A percentile compares a stretch with the other conserved stretches of the same genome.
Evolutionary conservation across 1,139 yeast species (phyloP).

Genomic region (Candida glucosophila): DNA sequence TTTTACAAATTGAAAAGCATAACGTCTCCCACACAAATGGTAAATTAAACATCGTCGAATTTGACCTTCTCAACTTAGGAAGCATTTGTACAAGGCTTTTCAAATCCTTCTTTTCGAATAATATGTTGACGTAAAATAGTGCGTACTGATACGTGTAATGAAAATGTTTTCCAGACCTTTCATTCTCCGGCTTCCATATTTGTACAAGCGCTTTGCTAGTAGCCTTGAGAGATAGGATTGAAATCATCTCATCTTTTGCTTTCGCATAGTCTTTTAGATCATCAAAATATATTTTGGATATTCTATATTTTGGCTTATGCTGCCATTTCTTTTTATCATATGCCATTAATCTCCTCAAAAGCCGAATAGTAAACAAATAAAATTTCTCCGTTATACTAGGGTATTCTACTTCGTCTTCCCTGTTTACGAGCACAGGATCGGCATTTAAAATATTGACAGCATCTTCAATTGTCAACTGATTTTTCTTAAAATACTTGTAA

Average conservation of each 20-base stretch:
- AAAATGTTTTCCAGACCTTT: slow-evolving; percentile 90
- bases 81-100: slow-evolving; percentile 51
- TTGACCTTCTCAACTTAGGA: slow-evolving; percentile 66
- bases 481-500: slow-evolving; percentile 45
- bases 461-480: slow-evolving; percentile 18
- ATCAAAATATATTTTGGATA: slow-evolving; percentile 56
- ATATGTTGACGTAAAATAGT: slow-evolving; percentile 49
- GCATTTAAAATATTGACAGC: slow-evolving; percentile 32
- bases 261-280: slow-evolving; percentile 41
- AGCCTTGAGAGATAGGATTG: slow-evolving; percentile 57
- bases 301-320: slow-evolving; percentile 70
- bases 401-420: slow-evolving; percentile 3
- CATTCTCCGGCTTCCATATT: slow-evolving; percentile 91
- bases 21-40: slow-evolving; percentile 59
- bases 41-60: slow-evolving; percentile 62
- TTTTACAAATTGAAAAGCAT: slow-evolving; percentile 37
- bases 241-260: slow-evolving; percentile 59
- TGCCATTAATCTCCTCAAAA: slow-evolving; percentile 30
- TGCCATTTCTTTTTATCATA: slow-evolving; percentile 88
- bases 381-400: slow-evolving; percentile 18
- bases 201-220: slow-evolving; percentile 66
- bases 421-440: slow-evolving; percentile 20
- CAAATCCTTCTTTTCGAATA: slow-evolving; percentile 48
- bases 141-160: slow-evolving; percentile 69
- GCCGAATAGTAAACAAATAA: slow-evolving; percentile 14